Conservation (phyloP, 352 stramenopile genomes). For the Chrysophaeum taylorii region DNA sequence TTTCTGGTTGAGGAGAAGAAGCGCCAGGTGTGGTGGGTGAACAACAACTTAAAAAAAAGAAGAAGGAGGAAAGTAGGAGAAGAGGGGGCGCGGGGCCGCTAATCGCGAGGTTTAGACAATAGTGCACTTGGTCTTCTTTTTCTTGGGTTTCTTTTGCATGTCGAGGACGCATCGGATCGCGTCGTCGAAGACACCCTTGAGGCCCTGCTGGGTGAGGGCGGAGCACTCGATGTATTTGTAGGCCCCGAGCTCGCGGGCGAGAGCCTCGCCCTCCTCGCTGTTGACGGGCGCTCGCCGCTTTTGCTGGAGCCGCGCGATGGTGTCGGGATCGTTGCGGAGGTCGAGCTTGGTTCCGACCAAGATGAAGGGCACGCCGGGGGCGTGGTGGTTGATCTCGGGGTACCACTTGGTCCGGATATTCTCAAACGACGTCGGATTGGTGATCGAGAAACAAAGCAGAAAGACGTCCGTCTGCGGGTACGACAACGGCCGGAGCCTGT, state of each 20-base stretch:
- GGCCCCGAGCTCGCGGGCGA: slow-evolving; percentile 73
- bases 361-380: slow-evolving; percentile 74
- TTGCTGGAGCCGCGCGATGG: slow-evolving; percentile 66
- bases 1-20: no score
- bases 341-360: slow-evolving; percentile 88
- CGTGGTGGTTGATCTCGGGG: slow-evolving; percentile 40
- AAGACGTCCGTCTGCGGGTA: slow-evolving; percentile 93
- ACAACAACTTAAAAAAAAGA: no score
- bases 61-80: no score
- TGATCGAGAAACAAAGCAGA: slow-evolving; percentile 85
- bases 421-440: slow-evolving; percentile 76
- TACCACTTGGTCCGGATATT: slow-evolving; percentile 86
- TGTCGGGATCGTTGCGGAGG: slow-evolving; percentile 72
- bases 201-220: slow-evolving; percentile 75
- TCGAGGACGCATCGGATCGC: slow-evolving; percentile 55
- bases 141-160: slow-evolving; percentile 19
- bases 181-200: slow-evolving; percentile 85
- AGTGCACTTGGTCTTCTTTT: slow-evolving; percentile 21
- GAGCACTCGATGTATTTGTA: slow-evolving; percentile 85
- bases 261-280: slow-evolving; percentile 52
- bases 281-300: slow-evolving; percentile 47
- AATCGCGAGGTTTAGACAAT: no score
- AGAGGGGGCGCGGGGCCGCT: no score
- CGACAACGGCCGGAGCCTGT: slow-evolving; percentile 79
- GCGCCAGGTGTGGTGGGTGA: no score